Evolutionary conservation across 2,329 filamentous ascomycete genomes (phyloP).

Genomic region (Monosporascus sp.): DNA sequence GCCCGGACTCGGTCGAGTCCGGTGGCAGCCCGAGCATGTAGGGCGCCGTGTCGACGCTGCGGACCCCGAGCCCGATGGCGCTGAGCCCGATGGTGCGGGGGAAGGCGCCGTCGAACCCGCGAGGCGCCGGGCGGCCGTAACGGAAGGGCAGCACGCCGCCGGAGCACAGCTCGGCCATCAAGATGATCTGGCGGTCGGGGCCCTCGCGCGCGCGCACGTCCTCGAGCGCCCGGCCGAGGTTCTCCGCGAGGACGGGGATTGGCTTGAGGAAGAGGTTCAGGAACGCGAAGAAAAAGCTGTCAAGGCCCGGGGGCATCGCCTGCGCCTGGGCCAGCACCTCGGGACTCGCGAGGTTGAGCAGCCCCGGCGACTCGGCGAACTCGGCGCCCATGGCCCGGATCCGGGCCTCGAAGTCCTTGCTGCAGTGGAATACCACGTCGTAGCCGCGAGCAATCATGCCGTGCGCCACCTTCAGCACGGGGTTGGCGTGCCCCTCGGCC

Average conservation of each 20-base stretch:
- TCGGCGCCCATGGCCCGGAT: conserved; percentile 30
- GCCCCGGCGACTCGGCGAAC: conserved; percentile 18
- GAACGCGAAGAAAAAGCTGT: conserved; percentile 26
- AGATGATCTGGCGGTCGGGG: conserved; percentile 33
- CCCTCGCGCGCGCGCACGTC: conserved; percentile 23
- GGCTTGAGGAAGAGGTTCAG: conserved; percentile 28
- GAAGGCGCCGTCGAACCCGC: conserved; percentile 26
- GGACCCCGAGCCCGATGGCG: conserved; percentile 30
- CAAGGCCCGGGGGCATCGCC: conserved; percentile 8
- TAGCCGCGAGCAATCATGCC: conserved; percentile 31
- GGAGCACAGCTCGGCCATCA: conserved; percentile 37
- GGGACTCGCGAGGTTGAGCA: neutral
- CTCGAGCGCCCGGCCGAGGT: conserved; percentile 31
- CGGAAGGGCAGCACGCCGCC: conserved; percentile 33
- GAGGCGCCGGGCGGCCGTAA: conserved; percentile 32
- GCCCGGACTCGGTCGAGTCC: conserved; percentile 31
- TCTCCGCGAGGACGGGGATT: conserved; percentile 28
- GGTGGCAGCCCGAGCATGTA: conserved; percentile 35
- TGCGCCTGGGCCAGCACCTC: neutral
- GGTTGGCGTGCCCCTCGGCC: conserved; percentile 15
- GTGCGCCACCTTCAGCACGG: conserved; percentile 23
- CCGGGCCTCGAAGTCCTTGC: conserved; percentile 21
- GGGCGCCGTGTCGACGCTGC: conserved; percentile 34
- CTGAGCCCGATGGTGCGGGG: conserved; percentile 36
- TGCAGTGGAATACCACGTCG: conserved; percentile 32